Evolutionary conservation across 176 grass and related monocot genomes (phyloP).

Genomic region (Musa schizocarpa): DNA sequence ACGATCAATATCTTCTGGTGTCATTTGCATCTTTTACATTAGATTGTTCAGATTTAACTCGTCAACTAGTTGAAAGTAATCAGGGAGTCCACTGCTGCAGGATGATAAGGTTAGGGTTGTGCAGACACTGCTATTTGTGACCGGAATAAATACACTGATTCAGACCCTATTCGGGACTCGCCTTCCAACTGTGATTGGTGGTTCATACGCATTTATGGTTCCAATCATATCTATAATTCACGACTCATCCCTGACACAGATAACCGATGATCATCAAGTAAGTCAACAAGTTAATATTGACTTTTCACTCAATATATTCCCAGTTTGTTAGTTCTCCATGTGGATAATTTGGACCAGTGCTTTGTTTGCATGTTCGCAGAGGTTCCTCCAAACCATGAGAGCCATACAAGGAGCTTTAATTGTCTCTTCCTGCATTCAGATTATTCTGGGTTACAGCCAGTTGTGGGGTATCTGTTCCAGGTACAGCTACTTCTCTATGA

Average conservation of each 20-base stretch:
- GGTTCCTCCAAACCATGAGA: constrained; percentile 92
- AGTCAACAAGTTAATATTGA: neutral
- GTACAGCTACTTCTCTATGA: constrained; percentile 24
- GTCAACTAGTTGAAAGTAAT: neutral
- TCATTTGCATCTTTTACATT: neutral
- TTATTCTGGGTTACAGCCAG: constrained; percentile 98
- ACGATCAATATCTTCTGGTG: neutral
- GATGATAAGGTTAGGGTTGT: constrained; percentile 89
- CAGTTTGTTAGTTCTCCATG: neutral
- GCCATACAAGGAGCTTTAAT: constrained; percentile 88
- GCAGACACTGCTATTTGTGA: constrained; percentile 93
- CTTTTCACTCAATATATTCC: neutral
- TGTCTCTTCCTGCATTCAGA: constrained; percentile 97
- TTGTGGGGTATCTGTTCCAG: constrained; percentile 98
- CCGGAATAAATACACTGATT: constrained; percentile 87
- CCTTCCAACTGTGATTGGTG: constrained; percentile 77
- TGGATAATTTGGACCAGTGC: neutral
- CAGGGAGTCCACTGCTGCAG: constrained; percentile 20
- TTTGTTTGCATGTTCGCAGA: constrained; percentile 35
- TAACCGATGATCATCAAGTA: constrained; percentile 65
- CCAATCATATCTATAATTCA: constrained; percentile 79
- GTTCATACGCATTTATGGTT: constrained; percentile 81
- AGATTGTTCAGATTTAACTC: neutral
- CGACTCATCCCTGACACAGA: constrained; percentile 40
- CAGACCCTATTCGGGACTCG: constrained; percentile 91